Conservation (phyloP, 345 rosid genomes). For the Hypericum perforatum region DNA sequence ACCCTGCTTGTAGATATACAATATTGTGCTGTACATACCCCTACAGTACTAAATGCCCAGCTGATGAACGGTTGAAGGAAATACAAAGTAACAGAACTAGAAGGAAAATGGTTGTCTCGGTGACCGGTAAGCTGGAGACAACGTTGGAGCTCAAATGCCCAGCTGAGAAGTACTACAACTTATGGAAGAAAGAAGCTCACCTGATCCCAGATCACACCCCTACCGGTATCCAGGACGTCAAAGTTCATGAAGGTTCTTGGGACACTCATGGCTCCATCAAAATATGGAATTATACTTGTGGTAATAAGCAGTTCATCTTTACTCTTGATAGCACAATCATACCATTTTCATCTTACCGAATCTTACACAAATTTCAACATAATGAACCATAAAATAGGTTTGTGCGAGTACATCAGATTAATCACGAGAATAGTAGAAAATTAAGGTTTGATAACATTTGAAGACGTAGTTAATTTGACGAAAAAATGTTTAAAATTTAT, state of each 20-base stretch:
- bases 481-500: no score
- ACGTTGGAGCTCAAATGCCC: slow-evolving; percentile 17
- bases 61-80: no score
- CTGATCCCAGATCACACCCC: slow-evolving; percentile 14
- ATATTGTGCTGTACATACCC: no score
- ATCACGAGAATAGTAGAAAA: no score
- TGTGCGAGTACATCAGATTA: no score
- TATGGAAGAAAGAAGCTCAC: slow-evolving; percentile 10
- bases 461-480: no score
- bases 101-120: not conserved
- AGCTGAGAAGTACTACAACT: slow-evolving; percentile 17
- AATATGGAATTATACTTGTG: slow-evolving; percentile 11
- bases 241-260: slow-evolving; percentile 32
- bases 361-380: not conserved
- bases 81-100: no score
- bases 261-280: slow-evolving; percentile 19
- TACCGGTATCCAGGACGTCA: slow-evolving; percentile 10
- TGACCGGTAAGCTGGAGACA: slow-evolving; percentile 12
- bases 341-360: no score
- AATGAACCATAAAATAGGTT: no score
- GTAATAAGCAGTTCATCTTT: not conserved
- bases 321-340: not conserved
- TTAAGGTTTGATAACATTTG: no score
- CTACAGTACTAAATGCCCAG: no score
- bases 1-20: no score